Evolutionary conservation across 805 yeast genomes (phyloP), one percentile per base, ranked within the genome.

Genomic region (Cyberlindnera mycetangii): DNA sequence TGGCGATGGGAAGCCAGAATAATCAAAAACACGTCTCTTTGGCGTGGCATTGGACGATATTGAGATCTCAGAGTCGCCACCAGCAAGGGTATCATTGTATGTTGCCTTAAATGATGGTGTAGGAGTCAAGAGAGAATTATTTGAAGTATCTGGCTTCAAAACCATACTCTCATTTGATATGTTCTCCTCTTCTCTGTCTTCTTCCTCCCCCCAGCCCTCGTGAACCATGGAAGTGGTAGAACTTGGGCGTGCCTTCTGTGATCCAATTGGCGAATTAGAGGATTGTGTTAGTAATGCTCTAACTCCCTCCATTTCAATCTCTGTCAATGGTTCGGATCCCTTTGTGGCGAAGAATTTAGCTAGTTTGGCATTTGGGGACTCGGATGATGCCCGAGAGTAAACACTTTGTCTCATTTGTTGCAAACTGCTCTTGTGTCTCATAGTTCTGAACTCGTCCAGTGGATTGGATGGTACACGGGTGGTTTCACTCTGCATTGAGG

Each of bases 221-320:
- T n/a, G 7, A 1, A 24, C 33, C 33, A 24, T 7, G 14, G 35
- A 7, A 16, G 18, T 33, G 34, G n/a, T n/a, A n/a, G 12, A 5
- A 5, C 5, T 4, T 25, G 28, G 7, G 12, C 5, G 7, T 25
- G 7, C 12, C 7, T 38, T 31, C 7, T 51, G 50, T 4, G 55
- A 44, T 2, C 59, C 34, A 38, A 62, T 60, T 39, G 59, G 54
- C 2, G 65, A 56, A n/a, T n/a, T n/a, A 44, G 66, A 61, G 6
- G 71, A 66, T 49, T 71, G 74, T 16, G 68, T 66, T 47, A 76
- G 68, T 15, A 86, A 63, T 6, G 89, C 76, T 49, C 82, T 60
- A 1, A 87, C 92, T n/a, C 95, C 95, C 62, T 84, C 92, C 55
- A 81, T 75, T 60, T 88, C 96, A 34, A 86, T 70, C 19, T 82